Evolutionary conservation across 306 rosid genomes (phyloP), one percentile per base, ranked within the genome.

Genomic region (Rosa persica): DNA sequence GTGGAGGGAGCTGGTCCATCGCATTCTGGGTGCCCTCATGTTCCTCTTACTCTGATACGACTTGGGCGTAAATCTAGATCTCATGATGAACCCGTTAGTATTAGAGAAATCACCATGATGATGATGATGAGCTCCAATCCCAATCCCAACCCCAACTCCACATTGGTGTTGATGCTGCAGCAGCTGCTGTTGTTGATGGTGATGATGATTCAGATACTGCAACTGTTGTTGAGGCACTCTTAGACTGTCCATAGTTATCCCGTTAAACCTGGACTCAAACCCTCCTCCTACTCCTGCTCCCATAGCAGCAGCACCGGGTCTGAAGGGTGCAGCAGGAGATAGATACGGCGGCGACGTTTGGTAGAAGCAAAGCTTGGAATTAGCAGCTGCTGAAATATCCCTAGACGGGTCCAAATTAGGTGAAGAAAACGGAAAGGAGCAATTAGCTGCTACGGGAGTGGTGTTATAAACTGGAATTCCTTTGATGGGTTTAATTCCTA

Each of bases 1-100:
- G 46, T 94, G 98, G 27, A 94, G 98, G 75, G 98, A 90, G 49
- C 85, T 88, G 49, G 98, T 94, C 98, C 98, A 94, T 5, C 97
- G 87, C 98, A 94, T 94, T 83, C 98, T 89, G 8, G 98, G 98
- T 12, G 97, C 98, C 77, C 98, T 94, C 84, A 80, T 81, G 80
- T 79, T 94, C 84, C 94, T 86, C 86, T 85, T 92, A 40, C 62
- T 85, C 68, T 83, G 87, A 34, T 34, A 20, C 48, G 81, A 68
- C 75, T 85, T 90, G 27, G 93, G 80, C 47, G 89, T 62, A 20
- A 81, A 78, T 79, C 88, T 90, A 25, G 96, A 78, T 81, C 93
- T 89, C 73, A 75, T 55, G 64, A 76, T 30, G 72, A 89, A 83
- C 39, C 89, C 88, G 69, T 70, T 87, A 15, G 9, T 67, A 39